Evolutionary conservation across 116 monocot genomes (phyloP), one percentile per base, ranked within the genome.

Genomic region (Dioscorea cayenensis): DNA sequence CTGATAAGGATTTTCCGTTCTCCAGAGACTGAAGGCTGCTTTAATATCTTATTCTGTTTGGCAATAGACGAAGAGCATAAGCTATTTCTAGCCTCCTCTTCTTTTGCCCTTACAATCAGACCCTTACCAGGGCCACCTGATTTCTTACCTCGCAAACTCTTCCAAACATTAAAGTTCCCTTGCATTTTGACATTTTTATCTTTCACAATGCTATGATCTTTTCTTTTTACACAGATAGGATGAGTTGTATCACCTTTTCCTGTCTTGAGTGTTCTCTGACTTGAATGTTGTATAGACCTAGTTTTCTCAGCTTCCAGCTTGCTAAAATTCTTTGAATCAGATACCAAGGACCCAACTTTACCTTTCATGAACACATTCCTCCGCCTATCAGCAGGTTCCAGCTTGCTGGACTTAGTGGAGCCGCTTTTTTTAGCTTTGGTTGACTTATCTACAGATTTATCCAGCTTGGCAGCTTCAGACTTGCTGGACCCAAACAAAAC

Each of bases 71-170:
- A 19, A 60, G 77, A 73, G 2, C 49, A 28, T 25, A 32, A 32
- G 29, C 19, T 29, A 29, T 51, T 78, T 28, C 14, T 22, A 60
- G 38, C 66, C 60, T 74, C 69, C 32, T 77, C 63, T n/a, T 5
- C n/a, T 18, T 37, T 32, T 68, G 66, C 65, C 27, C 32, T 50
- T 59, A 5, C 21, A 49, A 13, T 61, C 52, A 23, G 64, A 21
- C 21, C 50, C 23, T 49, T 62, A 17, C 73, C 70, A 18, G 49
- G 5, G 11, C 60, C 64, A 43, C 6, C 35, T 5, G 64, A 17
- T 71, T 71, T 82, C 9, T 78, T 81, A 62, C 65, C 78, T 1
- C 62, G 73, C 65, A 74, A 77, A 52, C 81, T 68, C 69, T 67
- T 81, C 49, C 77, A 60, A 71, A 78, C 72, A 63, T 79, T 76